A percentile compares a stretch with the other conserved stretches of the same genome.
Conservation (phyloP, 768 basidiomycete species). For the Suillus plorans region DNA sequence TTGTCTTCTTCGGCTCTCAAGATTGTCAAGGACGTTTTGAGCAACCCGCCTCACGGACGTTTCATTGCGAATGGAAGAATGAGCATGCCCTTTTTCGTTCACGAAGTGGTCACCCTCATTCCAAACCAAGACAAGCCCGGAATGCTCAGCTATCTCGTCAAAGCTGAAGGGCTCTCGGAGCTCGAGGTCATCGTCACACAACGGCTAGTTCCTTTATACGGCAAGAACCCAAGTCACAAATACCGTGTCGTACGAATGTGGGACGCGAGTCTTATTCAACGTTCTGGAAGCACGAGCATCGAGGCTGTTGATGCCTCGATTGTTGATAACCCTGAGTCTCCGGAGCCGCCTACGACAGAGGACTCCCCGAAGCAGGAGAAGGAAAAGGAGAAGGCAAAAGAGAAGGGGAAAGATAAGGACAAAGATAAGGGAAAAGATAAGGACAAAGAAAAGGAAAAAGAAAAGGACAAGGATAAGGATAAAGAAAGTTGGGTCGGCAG, state of each 20-base stretch:
- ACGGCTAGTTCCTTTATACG: conserved; percentile 7
- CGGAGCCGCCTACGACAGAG: background rate
- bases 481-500: conserved; percentile 1
- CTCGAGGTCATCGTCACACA: conserved; percentile 16
- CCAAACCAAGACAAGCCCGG: background rate
- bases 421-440: background rate
- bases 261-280: conserved; percentile 11
- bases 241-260: conserved; percentile 22
- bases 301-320: background rate
- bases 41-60: conserved; percentile 27
- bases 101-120: conserved; percentile 5
- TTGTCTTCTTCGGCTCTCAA: conserved; percentile 16
- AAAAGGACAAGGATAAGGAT: background rate
- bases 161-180: conserved; percentile 19
- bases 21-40: conserved; percentile 18
- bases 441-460: background rate
- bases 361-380: background rate
- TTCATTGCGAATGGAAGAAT: conserved; percentile 30
- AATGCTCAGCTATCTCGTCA: conserved; percentile 18
- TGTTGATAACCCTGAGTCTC: background rate
- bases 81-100: conserved; percentile 15
- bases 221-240: conserved; percentile 4
- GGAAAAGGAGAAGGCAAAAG: background rate
- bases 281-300: background rate
- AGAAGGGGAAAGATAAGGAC: background rate